Evolutionary conservation across 805 yeast genomes (phyloP).

Genomic region (Huiozyma sinensis): DNA sequence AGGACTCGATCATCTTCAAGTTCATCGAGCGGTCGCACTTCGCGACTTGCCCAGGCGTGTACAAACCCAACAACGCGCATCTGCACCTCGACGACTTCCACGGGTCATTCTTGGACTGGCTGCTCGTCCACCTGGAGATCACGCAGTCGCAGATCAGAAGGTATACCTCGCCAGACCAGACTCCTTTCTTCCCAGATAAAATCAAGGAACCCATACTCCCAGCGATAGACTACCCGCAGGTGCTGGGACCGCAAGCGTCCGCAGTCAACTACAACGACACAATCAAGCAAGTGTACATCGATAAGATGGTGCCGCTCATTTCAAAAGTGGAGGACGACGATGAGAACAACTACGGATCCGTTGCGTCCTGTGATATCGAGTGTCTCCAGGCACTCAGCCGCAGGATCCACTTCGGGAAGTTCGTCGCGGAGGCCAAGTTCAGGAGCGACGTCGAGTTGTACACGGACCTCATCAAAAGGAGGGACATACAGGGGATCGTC

Average conservation of each 20-base stretch:
- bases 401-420: conserved; percentile 92
- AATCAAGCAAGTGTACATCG: conserved; percentile 58
- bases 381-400: conserved; percentile 80
- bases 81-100: conserved; percentile 54
- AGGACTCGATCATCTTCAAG: conserved; percentile 87
- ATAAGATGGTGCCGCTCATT: conserved; percentile 64
- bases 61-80: conserved; percentile 38
- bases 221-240: conserved; percentile 62
- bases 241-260: conserved; percentile 63
- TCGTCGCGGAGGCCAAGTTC: conserved; percentile 94
- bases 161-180: conserved; percentile 89
- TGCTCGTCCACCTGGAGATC: conserved; percentile 62
- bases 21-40: conserved; percentile 91
- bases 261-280: conserved; percentile 67
- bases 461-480: conserved; percentile 50
- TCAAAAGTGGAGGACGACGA: conserved; percentile 63
- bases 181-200: conserved; percentile 71
- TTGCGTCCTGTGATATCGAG: conserved; percentile 76
- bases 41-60: conserved; percentile 62
- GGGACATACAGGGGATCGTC: conserved; percentile 64
- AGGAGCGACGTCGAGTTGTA: conserved; percentile 53
- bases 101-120: conserved; percentile 84
- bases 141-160: conserved; percentile 74
- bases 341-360: conserved; percentile 77
- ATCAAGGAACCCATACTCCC: conserved; percentile 67